Evolutionary conservation across 305 asterid species (phyloP).

Genomic region (Plantago lanceolata): DNA sequence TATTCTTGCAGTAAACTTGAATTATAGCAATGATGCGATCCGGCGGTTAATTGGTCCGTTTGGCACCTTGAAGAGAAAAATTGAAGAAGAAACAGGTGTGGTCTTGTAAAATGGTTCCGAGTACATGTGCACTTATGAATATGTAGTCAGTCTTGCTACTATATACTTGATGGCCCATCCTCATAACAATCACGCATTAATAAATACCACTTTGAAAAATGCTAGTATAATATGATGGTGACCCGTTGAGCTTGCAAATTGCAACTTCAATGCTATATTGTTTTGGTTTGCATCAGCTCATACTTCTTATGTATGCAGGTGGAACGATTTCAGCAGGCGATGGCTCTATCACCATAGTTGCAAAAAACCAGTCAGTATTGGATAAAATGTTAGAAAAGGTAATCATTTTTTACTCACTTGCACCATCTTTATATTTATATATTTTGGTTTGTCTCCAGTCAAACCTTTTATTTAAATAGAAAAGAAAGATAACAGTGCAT

Average conservation of each 20-base stretch:
- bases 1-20: constrained; percentile 55
- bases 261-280: not conserved
- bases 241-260: not conserved
- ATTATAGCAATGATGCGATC: constrained; percentile 78
- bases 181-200: not conserved
- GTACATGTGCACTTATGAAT: constrained; percentile 5
- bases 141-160: not conserved
- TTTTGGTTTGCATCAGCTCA: constrained; percentile 1
- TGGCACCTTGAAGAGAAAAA: constrained; percentile 84
- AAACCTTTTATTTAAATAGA: not conserved
- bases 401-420: constrained; percentile 15
- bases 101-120: not conserved
- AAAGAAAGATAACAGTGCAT: not conserved
- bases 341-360: constrained; percentile 69
- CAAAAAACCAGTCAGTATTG: constrained; percentile 70
- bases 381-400: constrained; percentile 87
- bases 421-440: not conserved
- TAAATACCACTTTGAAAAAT: not conserved
- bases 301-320: constrained; percentile 42
- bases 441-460: not conserved
- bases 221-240: not conserved
- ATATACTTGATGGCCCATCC: not conserved
- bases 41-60: constrained; percentile 95
- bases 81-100: constrained; percentile 92
- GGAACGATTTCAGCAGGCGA: constrained; percentile 79